phyloP scores from a whole-genome alignment of 257 asterid species.

The Nicotiana sylvestris region DNA sequence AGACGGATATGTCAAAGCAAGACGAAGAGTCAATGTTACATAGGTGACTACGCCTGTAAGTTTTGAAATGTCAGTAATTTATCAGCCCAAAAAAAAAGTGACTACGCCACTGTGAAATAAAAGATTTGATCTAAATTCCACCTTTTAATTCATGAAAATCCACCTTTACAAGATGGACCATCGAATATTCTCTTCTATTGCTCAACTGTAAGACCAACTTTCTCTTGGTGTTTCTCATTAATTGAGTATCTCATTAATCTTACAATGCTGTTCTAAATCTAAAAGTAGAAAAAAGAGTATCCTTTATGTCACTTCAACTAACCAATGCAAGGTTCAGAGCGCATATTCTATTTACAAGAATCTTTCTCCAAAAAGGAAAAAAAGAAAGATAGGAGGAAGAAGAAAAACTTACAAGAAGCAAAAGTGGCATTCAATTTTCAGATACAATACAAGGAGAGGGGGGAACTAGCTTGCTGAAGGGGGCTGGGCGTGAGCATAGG shows the following conservation, averaged over 20 bases:
- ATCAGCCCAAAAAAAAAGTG: not conserved
- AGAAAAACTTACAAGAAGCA: no score
- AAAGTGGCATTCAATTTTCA: no score
- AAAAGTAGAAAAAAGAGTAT: not conserved
- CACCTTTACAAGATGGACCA: not conserved
- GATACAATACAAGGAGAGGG: no score
- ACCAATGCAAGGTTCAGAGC: not conserved
- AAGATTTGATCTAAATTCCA: not conserved
- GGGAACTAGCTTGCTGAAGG: no score
- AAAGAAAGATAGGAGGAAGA: not conserved
- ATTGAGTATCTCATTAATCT: not conserved
- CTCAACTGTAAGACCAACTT: not conserved
- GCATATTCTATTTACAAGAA: not conserved
- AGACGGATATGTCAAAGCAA: not conserved
- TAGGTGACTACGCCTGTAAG: not conserved
- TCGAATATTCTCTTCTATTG: not conserved
- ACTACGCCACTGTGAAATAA: not conserved
- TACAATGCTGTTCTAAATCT: not conserved
- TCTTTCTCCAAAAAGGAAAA: not conserved
- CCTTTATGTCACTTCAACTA: not conserved
- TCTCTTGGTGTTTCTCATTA: not conserved
- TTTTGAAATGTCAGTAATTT: not conserved
- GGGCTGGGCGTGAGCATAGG: no score
- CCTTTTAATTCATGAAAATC: not conserved
- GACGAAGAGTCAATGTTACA: not conserved